Base-by-base conservation (phyloP, 345 rosid genomes). In the Stellera chamaejasme region DNA sequence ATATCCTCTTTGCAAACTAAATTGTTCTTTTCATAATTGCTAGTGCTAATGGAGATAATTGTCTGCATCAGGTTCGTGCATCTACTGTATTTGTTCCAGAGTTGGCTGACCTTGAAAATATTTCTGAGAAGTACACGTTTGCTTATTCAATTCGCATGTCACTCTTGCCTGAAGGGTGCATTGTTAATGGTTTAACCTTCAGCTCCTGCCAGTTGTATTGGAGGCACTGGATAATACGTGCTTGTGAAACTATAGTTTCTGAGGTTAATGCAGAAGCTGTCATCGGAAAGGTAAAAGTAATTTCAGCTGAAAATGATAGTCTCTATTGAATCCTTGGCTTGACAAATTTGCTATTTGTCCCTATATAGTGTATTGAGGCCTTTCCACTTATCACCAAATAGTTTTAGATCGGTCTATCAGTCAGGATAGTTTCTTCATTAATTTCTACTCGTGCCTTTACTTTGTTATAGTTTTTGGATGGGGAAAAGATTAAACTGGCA, bases 81-180 rank as follows among this genome's bases (percentile, higher is more conserved):
- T 93, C 97, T 43, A 78, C 96, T 69, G 85, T 89, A 32, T 75
- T 89, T 60, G 76, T 79, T 32, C 99, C 95, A 0, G 97, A 93
- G 79, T 43, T 19, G 13, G 12, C 83, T 61, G 60, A 71, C 48
- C 78, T 76, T 53, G 54, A 67, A 39, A 14, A 54, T 55, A 62
- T 62, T 6, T 27, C 66, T 25, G 73, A 65, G 0, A 64, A 54
- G 41, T 84, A 73, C 59, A 48, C 44, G 51, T 89, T 78, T 70
- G 75, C 92, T 39, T 89, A 89, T 71, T 84, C 92, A 61, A 77
- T 93, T 55, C 96, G 92, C 48, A 74, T 93, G 86, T 84, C 96
- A 46, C 92, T 93, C 12, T 14, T 69, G 11, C 85, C 90, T 0
- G 92, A 81, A 65, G 85, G 97, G 56, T 93, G 92, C 65, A 28